A percentile compares a stretch with the other conserved stretches of the same genome.
Evolutionary conservation across 345 rosid genomes (phyloP).

Genomic region (Populus simonii): DNA sequence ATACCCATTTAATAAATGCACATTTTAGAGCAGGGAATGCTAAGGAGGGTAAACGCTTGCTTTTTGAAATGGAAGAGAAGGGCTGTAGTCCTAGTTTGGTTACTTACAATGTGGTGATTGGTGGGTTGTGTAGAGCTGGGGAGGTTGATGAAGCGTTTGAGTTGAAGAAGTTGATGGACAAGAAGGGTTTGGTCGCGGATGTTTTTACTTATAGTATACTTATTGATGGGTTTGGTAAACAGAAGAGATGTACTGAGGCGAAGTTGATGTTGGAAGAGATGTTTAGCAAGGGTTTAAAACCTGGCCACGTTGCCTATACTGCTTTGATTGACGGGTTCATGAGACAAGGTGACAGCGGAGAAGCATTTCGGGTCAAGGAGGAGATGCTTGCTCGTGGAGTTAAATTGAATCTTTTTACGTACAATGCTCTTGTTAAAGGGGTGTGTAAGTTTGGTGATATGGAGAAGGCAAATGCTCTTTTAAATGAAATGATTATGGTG

Average conservation of each 20-base stretch:
- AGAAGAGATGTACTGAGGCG: slow-evolving; percentile 54
- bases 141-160: slow-evolving; percentile 51
- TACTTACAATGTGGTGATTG: slow-evolving; percentile 53
- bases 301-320: slow-evolving; percentile 41
- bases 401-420: slow-evolving; percentile 35
- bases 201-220: slow-evolving; percentile 41
- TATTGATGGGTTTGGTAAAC: slow-evolving; percentile 55
- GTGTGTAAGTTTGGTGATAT: slow-evolving; percentile 57
- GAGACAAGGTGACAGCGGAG: slow-evolving; percentile 48
- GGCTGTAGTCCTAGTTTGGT: slow-evolving; percentile 42
- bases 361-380: slow-evolving; percentile 54
- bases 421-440: slow-evolving; percentile 47
- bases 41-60: slow-evolving; percentile 36
- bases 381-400: slow-evolving; percentile 57
- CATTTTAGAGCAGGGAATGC: slow-evolving; percentile 54
- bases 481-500: slow-evolving; percentile 52
- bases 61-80: slow-evolving; percentile 49
- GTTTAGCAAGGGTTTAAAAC: slow-evolving; percentile 43
- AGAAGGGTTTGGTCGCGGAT: slow-evolving; percentile 47
- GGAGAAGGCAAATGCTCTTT: slow-evolving; percentile 58
- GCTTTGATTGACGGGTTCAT: slow-evolving; percentile 59
- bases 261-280: slow-evolving; percentile 53
- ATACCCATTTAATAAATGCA: slow-evolving; percentile 53
- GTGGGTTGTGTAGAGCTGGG: slow-evolving; percentile 53
- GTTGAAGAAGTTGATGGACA: slow-evolving; percentile 45